Percentiles rank a stretch among this genome's conserved stretches.
Evolutionary conservation across 805 yeast genomes (phyloP).

Genomic region (Blastobotrys peoriensis): DNA sequence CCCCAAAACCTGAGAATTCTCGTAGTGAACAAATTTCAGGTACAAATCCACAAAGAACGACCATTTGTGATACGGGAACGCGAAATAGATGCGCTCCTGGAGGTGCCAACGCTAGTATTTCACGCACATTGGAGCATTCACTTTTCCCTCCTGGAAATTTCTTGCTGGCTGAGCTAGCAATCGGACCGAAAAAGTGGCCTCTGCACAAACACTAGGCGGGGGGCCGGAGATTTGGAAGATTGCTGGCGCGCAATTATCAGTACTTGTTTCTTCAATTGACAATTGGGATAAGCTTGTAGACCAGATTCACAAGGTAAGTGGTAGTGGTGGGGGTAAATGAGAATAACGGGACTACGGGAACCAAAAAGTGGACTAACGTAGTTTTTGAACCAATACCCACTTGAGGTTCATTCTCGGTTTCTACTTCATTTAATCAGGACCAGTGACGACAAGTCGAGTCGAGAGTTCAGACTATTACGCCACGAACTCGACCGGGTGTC

Average conservation of each 20-base stretch:
- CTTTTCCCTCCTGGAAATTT: too few species aligned
- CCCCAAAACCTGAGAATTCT: too few species aligned
- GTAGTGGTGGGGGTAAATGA: too few species aligned
- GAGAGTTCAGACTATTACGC: neutral
- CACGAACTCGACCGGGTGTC: neutral
- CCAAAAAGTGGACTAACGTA: neutral
- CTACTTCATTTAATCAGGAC: neutral
- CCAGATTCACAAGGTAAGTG: slow-evolving; percentile 39
- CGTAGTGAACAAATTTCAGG: too few species aligned
- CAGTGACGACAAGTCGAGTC: neutral
- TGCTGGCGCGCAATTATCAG: slow-evolving; percentile 47
- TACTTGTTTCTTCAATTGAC: slow-evolving; percentile 42
- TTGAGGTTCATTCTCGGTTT: neutral
- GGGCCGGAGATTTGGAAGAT: slow-evolving; percentile 25
- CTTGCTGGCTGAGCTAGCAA: neutral
- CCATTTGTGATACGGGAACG: neutral
- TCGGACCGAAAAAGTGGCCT: neutral
- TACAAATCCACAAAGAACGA: too few species aligned
- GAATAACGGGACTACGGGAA: too few species aligned
- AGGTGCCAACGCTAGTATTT: too few species aligned
- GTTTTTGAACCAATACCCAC: neutral
- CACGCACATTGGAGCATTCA: too few species aligned
- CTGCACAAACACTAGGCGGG: neutral
- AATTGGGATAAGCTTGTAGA: slow-evolving; percentile 36
- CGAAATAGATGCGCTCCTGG: neutral